These are phyloP conservation scores for Blechomonas ayalai DNA, from an alignment of 208 protist genomes.

Conservation along the genomic window DNA sequence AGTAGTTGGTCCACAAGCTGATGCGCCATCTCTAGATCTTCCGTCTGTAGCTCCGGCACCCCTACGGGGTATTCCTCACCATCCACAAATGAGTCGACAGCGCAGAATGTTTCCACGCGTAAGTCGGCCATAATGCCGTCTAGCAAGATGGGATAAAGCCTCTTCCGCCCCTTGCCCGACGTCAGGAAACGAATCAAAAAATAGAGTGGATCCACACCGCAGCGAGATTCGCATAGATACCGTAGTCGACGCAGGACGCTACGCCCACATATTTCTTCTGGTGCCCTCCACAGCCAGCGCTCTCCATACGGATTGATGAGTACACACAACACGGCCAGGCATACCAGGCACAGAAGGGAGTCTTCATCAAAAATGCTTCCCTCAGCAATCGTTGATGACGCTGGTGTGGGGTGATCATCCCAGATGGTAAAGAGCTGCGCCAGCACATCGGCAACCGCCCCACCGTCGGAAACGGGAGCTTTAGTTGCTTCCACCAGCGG, in stretches of 20 bases:
- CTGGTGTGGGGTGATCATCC: too few species aligned
- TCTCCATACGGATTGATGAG: constrained; percentile 5
- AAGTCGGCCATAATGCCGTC: constrained; percentile 23
- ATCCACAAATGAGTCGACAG: constrained; percentile 22
- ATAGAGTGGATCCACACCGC: constrained; percentile 37
- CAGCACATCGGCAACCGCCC: constrained; percentile 3
- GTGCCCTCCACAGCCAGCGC: neutral
- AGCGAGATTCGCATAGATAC: constrained; percentile 14
- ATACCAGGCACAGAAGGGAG: constrained; percentile 39
- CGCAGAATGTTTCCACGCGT: constrained; percentile 24
- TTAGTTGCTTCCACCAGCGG: too few species aligned
- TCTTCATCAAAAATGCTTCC: constrained; percentile 50
- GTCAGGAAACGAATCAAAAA: constrained; percentile 39
- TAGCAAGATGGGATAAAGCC: constrained; percentile 23
- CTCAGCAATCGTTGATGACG: too few species aligned
- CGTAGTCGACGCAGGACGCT: constrained; percentile 21
- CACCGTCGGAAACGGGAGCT: too few species aligned
- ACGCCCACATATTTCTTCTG: too few species aligned
- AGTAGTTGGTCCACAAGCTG: neutral
- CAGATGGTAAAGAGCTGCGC: constrained; percentile 7
- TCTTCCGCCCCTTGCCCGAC: constrained; percentile 29
- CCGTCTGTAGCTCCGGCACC: neutral
- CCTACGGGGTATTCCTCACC: constrained; percentile 20
- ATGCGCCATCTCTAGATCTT: too few species aligned
- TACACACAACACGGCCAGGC: constrained; percentile 17